These are phyloP conservation scores for Backusella macrospora DNA, from an alignment of 192 early-diverging fungal species.

Conservation along the genomic window DNA sequence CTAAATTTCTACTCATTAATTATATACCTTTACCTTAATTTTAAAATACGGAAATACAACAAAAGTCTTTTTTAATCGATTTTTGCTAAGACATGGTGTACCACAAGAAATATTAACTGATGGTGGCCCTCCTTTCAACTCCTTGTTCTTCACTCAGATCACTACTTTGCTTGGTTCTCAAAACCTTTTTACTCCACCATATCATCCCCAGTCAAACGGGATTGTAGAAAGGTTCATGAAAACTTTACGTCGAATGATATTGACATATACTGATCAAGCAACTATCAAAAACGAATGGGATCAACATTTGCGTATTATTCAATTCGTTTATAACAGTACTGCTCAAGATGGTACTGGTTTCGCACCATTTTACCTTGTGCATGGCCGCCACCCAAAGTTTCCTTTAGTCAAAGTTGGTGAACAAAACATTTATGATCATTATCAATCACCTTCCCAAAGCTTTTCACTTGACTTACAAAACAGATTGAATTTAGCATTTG, in stretches of 20 bases:
- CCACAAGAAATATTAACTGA: background rate
- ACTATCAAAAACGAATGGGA: slow-evolving; percentile 6
- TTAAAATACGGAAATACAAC: too few species aligned
- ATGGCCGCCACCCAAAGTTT: background rate
- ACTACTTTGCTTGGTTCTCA: background rate
- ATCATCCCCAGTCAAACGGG: slow-evolving; percentile 31
- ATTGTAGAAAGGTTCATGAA: slow-evolving; percentile 29
- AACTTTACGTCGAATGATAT: slow-evolving; percentile 20
- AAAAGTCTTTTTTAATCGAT: background rate
- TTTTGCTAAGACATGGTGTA: background rate
- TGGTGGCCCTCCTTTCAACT: slow-evolving; percentile 27
- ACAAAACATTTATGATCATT: background rate
- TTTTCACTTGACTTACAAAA: background rate
- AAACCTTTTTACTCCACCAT: slow-evolving; percentile 4
- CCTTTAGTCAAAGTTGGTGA: background rate
- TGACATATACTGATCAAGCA: background rate
- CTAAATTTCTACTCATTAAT: too few species aligned
- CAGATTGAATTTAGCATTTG: too few species aligned
- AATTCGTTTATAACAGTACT: background rate
- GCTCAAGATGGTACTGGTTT: background rate
- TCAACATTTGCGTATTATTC: background rate
- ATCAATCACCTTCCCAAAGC: background rate
- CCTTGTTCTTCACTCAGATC: background rate
- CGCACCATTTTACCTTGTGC: background rate
- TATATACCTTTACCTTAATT: too few species aligned